phyloP scores from a whole-genome alignment of 768 basidiomycete species.

The Lactarius sp. region DNA sequence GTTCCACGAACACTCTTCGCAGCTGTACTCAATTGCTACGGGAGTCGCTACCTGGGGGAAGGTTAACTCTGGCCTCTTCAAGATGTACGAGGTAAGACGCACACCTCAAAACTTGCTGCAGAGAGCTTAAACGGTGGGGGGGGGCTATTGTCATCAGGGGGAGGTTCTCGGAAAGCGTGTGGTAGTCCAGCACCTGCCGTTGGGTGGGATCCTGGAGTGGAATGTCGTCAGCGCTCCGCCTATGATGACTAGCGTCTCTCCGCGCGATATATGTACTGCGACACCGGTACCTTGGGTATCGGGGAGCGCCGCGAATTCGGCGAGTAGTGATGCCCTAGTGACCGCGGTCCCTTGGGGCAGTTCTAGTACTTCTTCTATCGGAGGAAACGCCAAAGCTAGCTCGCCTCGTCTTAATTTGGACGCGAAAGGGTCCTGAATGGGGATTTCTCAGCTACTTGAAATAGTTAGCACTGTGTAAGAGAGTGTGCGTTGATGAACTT shows the following conservation, averaged over 20 bases:
- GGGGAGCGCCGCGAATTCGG: slow-evolving; percentile 2
- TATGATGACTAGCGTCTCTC: slow-evolving; percentile 1
- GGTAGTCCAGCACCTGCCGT: slow-evolving; percentile 91
- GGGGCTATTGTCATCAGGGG: slow-evolving; percentile 42
- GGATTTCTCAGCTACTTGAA: slow-evolving; percentile 13
- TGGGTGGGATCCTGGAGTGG: slow-evolving; percentile 81
- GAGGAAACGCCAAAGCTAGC: slow-evolving; percentile 2
- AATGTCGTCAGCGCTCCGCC: slow-evolving; percentile 26
- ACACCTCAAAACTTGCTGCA: not conserved
- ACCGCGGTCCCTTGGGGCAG: slow-evolving; percentile 17
- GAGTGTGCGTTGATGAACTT: slow-evolving; percentile 8
- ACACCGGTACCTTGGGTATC: slow-evolving; percentile 27
- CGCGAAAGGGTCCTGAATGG: not conserved
- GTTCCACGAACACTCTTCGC: slow-evolving; percentile 89
- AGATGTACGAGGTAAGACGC: slow-evolving; percentile 83
- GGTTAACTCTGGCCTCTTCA: slow-evolving; percentile 83
- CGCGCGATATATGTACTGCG: not conserved
- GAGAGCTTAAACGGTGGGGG: not conserved
- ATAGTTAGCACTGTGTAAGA: slow-evolving; percentile 11
- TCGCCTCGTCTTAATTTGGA: not conserved
- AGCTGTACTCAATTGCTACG: slow-evolving; percentile 78
- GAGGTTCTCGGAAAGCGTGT: slow-evolving; percentile 93
- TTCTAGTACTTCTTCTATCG: slow-evolving; percentile 9
- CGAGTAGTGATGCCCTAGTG: slow-evolving; percentile 1
- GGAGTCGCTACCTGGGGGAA: slow-evolving; percentile 91